phyloP scores from a whole-genome alignment of 306 rosid genomes.

The Dicorynia guianensis region DNA sequence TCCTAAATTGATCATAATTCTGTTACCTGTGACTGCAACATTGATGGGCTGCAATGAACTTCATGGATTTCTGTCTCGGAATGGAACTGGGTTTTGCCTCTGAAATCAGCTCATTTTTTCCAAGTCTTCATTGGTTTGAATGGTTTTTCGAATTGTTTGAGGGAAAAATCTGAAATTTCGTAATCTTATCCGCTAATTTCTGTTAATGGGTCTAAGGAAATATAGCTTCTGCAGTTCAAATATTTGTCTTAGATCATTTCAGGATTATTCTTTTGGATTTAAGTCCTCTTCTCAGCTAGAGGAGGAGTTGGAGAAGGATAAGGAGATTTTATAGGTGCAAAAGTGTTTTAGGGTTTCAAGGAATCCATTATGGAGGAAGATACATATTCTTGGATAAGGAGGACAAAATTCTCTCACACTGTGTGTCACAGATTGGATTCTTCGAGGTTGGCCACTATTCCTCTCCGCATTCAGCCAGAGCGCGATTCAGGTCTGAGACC shows the following conservation, averaged over 20 bases:
- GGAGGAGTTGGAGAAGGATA: constrained; percentile 35
- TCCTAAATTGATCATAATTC: constrained; percentile 36
- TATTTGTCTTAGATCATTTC: constrained; percentile 27
- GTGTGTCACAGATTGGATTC: constrained; percentile 84
- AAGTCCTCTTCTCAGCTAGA: constrained; percentile 43
- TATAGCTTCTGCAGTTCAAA: constrained; percentile 41
- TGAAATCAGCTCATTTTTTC: constrained; percentile 42
- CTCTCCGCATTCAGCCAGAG: constrained; percentile 46
- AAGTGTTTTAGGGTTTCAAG: constrained; percentile 38
- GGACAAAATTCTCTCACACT: constrained; percentile 86
- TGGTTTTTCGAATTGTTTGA: constrained; percentile 45
- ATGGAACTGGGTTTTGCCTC: constrained; percentile 56
- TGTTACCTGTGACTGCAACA: constrained; percentile 35
- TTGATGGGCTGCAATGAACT: constrained; percentile 52
- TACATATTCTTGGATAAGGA: constrained; percentile 81
- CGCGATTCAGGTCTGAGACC: constrained; percentile 50
- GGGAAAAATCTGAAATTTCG: constrained; percentile 39
- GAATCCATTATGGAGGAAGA: constrained; percentile 68
- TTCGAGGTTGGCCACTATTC: constrained; percentile 50
- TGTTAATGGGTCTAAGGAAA: constrained; percentile 54
- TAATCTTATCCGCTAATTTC: constrained; percentile 17
- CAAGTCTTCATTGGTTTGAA: constrained; percentile 48
- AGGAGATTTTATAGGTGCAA: constrained; percentile 36
- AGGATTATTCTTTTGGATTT: constrained; percentile 38
- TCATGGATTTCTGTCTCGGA: constrained; percentile 43